Conservation (phyloP, 176 grass and related monocot species). For the Triticum monococcum region DNA sequence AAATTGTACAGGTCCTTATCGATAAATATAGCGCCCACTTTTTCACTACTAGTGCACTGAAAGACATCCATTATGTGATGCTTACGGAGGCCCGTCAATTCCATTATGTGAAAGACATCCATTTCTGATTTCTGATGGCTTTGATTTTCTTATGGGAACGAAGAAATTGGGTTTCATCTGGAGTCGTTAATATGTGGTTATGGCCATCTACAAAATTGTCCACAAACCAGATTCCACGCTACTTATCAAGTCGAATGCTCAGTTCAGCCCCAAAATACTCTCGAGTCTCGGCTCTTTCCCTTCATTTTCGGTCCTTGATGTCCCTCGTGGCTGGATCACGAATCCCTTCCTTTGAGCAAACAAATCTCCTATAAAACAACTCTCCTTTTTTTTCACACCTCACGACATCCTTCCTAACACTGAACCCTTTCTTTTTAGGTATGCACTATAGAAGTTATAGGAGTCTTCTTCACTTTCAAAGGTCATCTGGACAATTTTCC, state of each 20-base stretch:
- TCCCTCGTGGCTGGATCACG: neutral
- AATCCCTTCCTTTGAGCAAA: neutral
- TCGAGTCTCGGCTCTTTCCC: neutral
- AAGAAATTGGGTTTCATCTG: too few relatives aligned
- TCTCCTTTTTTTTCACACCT: neutral
- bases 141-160: neutral
- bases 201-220: too few relatives aligned
- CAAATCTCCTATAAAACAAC: neutral
- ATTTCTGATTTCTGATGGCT: neutral
- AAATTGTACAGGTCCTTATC: neutral
- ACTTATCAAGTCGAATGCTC: too few relatives aligned
- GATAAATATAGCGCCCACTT: neutral
- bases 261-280: too few relatives aligned
- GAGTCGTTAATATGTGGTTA: too few relatives aligned
- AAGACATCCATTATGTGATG: neutral
- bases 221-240: too few relatives aligned
- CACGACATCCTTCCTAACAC: neutral
- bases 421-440: neutral
- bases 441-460: neutral
- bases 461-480: neutral
- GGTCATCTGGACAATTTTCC: neutral
- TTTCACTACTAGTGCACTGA: neutral
- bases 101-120: neutral
- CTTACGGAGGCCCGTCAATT: neutral
- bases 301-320: neutral